Base-by-base conservation (phyloP, 306 rosid genomes). In the Parietaria judaica region DNA sequence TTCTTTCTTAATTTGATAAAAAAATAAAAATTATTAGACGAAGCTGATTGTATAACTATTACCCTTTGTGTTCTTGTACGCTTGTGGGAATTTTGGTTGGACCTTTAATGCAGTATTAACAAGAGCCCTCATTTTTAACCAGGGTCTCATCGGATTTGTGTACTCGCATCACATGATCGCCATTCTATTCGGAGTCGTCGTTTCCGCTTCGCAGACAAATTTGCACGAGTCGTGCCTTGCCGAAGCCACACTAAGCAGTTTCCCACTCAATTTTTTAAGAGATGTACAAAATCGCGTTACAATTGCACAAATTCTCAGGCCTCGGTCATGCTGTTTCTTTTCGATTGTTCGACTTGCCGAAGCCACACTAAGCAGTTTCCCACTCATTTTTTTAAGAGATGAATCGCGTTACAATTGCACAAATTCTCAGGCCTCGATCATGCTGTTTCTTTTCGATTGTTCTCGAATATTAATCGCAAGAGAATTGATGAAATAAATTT, bases 91-190 rank as follows among this genome's bases (percentile, higher is more conserved):
- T 55, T 55, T 17, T 3, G 3, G 43, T 11, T 35, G 60, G 31
- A 55, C 35, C 15, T 12, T 1, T 4, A 45, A 34, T 36, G 15
- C 45, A 11, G 36, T 23, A 6, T 4, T 56, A 56, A 56, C 61
- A 36, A 9, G 9, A 56, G 37, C 61, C 61, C 11, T 6, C n/a
- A 11, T 34, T 11, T 41, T 14, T 51, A 58, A 57, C 45, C 62
- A 64, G 76, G 66, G 61, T 56, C 36, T 64, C 14, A 7, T 43
- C 17, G 10, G 54, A 60, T 64, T 10, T 39, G 69, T 23, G 31
- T 23, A 23, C 31, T 23, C 31, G 31, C 31, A 1, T 23, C 31
- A 23, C 31, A 2, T 23, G 31, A 23, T 23, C 31, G 31, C 31
- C 1, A 54, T 37, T 34, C 8, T 50, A 44, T 59, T 36, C 52